Conservation (phyloP, 1,284 basidiomycete species). For the Ceratobasidium sp. region DNA sequence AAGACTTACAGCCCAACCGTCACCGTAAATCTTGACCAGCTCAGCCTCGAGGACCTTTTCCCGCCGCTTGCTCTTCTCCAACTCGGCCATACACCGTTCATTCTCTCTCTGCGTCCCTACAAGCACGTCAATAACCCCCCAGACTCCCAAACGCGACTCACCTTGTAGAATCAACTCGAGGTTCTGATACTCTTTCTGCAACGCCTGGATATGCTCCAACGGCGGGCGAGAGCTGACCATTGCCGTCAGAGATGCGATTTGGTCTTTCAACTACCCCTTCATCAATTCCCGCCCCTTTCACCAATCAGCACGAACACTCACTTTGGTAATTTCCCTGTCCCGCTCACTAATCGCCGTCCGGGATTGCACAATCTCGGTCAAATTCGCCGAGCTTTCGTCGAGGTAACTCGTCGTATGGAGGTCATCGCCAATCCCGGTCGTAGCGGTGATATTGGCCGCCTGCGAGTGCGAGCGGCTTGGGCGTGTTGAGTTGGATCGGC, state of each 20-base stretch:
- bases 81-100: slow-evolving; percentile 41
- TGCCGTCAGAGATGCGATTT: slow-evolving; percentile 19
- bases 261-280: slow-evolving; percentile 30
- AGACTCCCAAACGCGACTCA: not conserved
- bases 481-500: slow-evolving; percentile 24
- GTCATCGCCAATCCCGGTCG: not conserved
- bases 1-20: slow-evolving; percentile 38
- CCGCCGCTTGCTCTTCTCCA: slow-evolving; percentile 39
- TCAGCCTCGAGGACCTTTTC: slow-evolving; percentile 40
- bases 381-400: slow-evolving; percentile 8
- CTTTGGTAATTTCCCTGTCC: slow-evolving; percentile 30
- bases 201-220: slow-evolving; percentile 37
- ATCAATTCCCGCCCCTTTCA: not conserved
- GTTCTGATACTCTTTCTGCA: slow-evolving; percentile 40
- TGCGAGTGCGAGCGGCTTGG: slow-evolving; percentile 15
- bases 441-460: not conserved
- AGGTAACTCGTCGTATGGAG: slow-evolving; percentile 24
- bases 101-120: slow-evolving; percentile 41
- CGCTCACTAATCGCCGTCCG: slow-evolving; percentile 27
- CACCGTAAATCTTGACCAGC: slow-evolving; percentile 38
- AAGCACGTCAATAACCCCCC: not conserved
- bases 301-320: not conserved
- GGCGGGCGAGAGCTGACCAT: slow-evolving; percentile 37
- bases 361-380: slow-evolving; percentile 28
- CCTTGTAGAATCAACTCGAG: slow-evolving; percentile 39